Percentiles rank a stretch among this genome's conserved stretches.
phyloP scores from a whole-genome alignment of 164 flowering plant genomes.

The Umbellularia californica region DNA sequence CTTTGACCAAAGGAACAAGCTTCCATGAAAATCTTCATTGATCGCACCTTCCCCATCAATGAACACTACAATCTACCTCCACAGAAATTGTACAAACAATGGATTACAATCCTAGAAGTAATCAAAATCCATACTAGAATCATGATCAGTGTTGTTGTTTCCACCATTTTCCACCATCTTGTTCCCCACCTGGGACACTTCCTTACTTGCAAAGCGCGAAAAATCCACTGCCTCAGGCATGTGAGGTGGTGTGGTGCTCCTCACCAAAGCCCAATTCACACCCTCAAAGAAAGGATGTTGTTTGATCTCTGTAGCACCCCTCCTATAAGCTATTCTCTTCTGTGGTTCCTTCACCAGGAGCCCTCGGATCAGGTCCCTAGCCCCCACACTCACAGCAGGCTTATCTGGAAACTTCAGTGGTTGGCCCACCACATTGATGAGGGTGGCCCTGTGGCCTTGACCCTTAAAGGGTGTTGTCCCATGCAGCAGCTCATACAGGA shows the following conservation, averaged over 20 bases:
- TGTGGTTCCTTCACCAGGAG: conserved; percentile 16
- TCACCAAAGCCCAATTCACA: conserved; percentile 20
- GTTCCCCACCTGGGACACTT: not conserved
- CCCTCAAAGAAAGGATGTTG: conserved; percentile 22
- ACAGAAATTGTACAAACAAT: not conserved
- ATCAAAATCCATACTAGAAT: conserved; percentile 13
- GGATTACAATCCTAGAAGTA: conserved; percentile 8
- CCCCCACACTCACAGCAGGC: conserved; percentile 8
- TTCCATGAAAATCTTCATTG: not conserved
- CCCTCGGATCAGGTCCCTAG: conserved; percentile 12
- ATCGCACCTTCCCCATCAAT: not conserved
- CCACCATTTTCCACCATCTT: conserved; percentile 1
- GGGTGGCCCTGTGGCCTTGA: conserved; percentile 11
- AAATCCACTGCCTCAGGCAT: conserved; percentile 13
- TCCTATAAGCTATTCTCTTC: conserved; percentile 9
- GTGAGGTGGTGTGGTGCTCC: conserved; percentile 9
- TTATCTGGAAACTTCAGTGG: conserved; percentile 13
- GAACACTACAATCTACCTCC: not conserved
- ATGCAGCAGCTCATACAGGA: conserved; percentile 13
- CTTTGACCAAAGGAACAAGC: not conserved
- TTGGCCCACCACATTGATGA: conserved; percentile 8
- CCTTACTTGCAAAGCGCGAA: conserved; percentile 3
- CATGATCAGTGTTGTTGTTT: not conserved
- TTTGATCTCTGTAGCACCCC: conserved; percentile 17
- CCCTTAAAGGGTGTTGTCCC: conserved; percentile 12